Base-by-base conservation (phyloP, 192 early-diverging fungal species). In the Paraglomus brasilianum region DNA sequence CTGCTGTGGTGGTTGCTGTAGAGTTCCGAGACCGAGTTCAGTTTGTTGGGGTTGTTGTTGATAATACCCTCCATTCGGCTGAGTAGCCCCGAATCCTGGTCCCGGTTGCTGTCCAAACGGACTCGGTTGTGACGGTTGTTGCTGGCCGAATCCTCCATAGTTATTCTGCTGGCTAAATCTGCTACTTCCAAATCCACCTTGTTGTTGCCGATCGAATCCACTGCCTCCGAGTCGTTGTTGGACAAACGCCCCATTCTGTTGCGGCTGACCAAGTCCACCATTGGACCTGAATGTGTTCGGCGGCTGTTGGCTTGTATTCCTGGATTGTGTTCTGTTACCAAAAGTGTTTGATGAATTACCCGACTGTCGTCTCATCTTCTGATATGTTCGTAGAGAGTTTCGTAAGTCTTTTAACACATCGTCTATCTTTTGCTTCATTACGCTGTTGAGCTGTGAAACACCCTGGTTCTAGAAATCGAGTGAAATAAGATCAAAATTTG, bases 11-110 rank as follows among this genome's bases (percentile, higher is more conserved):
- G 11, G 56, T 22, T n/a, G 56, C 10, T 13, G 7, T 21, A 9
- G 60, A 45, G 43, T 40, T 24, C 60, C 60, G 17, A 62, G 46
- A 45, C 13, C 19, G 10, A 14, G 21, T 21, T 44, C 60, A 17
- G 42, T 17, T n/a, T 38, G 38, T 42, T 14, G 15, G 3, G 60
- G 21, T 62, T 15, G n/a, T 62, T 62, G 60, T 21, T 62, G 60
- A 14, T 42, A n/a, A n/a, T n/a, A n/a, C n/a, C n/a, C n/a, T n/a
- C n/a, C n/a, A n/a, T n/a, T n/a, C n/a, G n/a, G n/a, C n/a, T n/a
- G n/a, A n/a, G n/a, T n/a, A n/a, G n/a, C n/a, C n/a, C n/a, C n/a
- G n/a, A n/a, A n/a, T n/a, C n/a, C n/a, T n/a, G n/a, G n/a, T n/a
- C n/a, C n/a, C n/a, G n/a, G n/a, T n/a, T n/a, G n/a, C n/a, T n/a